Evolutionary conservation across 331 rosid genomes (phyloP), one percentile per base, ranked within the genome.

Genomic region (Pyracantha coccinea): DNA sequence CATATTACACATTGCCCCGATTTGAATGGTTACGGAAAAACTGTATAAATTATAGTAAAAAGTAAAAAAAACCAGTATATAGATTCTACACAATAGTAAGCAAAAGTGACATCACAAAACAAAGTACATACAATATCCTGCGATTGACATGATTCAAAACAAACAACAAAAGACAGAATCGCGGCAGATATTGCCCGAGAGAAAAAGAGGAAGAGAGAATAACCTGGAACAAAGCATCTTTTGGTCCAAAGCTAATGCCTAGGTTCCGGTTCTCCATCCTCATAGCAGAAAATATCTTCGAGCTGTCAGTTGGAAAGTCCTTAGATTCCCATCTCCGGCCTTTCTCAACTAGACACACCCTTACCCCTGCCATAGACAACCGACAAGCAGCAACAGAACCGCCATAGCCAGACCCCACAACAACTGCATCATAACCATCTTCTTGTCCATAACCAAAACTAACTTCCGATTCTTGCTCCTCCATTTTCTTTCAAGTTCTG

Each of bases 381-480:
- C 71, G 62, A 69, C 86, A 83, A 71, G 81, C 77, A 41, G 47
- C 47, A 41, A 41, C 47, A 53, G 79, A 79, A 69, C 79, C 84
- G 2, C 84, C 84, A 64, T 83, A 83, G 35, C 84, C 84, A 75
- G 86, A 83, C 44, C 84, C 74, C 72, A 79, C 78, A 71, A 83
- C 86, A 66, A 83, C 52, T 4, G 86, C 76, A 67, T 75, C 86
- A 19, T 70, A 79, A 59, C 74, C 38, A 28, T 35, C 59, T 41
- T 71, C 81, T 41, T 72, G 79, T 66, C 62, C 79, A 72, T 77
- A 52, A 31, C 50, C 77, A 50, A 67, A 21, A 38, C 38, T 41
- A 25, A 7, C 69, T 11, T 59, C 44, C 20, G 15, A 4, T 7
- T 4, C 33, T 33, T 57, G 57, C 15, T 38, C 7, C n/a, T 73